These are phyloP conservation scores for Lipomyces yamanashiensis DNA, from an alignment of 805 yeast genomes.

Conservation along the genomic window DNA sequence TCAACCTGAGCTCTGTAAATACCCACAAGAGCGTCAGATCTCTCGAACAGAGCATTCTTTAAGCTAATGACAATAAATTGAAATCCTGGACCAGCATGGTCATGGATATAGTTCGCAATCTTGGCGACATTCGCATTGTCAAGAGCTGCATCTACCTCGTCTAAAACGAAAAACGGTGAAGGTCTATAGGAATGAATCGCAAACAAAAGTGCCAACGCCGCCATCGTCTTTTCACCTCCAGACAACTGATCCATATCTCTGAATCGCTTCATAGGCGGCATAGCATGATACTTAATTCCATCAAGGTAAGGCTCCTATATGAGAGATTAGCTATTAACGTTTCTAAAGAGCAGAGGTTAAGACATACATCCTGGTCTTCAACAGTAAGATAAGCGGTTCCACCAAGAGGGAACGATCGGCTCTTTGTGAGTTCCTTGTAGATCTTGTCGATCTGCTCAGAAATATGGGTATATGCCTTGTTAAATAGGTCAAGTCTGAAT, in stretches of 20 bases:
- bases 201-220: conserved; percentile 89
- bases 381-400: conserved; percentile 90
- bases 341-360: background rate
- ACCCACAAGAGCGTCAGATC: conserved; percentile 89
- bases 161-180: conserved; percentile 93
- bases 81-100: conserved; percentile 73
- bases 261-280: conserved; percentile 94
- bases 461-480: conserved; percentile 76
- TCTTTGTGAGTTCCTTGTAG: conserved; percentile 83
- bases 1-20: conserved; percentile 80
- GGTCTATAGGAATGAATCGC: conserved; percentile 91
- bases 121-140: conserved; percentile 86
- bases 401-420: conserved; percentile 73
- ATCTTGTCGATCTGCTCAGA: conserved; percentile 71
- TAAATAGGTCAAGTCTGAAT: conserved; percentile 55
- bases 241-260: conserved; percentile 89
- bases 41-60: conserved; percentile 84
- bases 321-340: background rate
- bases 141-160: conserved; percentile 97
- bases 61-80: conserved; percentile 93
- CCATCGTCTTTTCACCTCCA: conserved; percentile 97
- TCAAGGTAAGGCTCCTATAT: conserved; percentile 70
- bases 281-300: conserved; percentile 88
- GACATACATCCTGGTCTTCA: conserved; percentile 70
- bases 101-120: conserved; percentile 82